phyloP scores from a whole-genome alignment of 129 eudicot genomes.

The Ambrosia trifida region DNA sequence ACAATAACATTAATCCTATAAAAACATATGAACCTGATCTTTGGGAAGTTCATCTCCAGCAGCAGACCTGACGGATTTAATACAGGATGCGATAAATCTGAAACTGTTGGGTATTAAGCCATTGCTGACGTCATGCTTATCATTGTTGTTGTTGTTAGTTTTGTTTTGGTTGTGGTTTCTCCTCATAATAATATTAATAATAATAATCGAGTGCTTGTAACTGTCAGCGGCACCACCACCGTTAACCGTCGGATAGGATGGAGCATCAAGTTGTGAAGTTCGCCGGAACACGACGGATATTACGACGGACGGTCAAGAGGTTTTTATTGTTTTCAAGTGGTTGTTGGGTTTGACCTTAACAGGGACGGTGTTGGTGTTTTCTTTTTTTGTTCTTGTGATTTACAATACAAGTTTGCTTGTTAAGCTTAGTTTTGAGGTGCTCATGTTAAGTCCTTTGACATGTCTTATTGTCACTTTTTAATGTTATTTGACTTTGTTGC shows the following conservation, averaged over 20 bases:
- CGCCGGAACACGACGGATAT: conserved; percentile 31
- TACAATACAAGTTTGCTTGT: conserved; percentile 26
- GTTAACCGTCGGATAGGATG: conserved; percentile 38
- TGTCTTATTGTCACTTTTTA: background rate
- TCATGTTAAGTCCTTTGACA: conserved; percentile 15
- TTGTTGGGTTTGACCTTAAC: conserved; percentile 55
- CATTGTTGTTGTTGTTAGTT: conserved; percentile 15
- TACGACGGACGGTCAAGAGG: conserved; percentile 27
- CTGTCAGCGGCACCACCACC: conserved; percentile 33
- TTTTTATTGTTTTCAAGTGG: conserved; percentile 19
- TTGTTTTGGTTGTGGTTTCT: conserved; percentile 37
- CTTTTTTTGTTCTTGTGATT: conserved; percentile 30
- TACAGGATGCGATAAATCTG: conserved; percentile 62
- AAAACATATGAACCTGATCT: conserved; percentile 56
- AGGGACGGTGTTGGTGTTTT: conserved; percentile 31
- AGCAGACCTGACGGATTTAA: conserved; percentile 66
- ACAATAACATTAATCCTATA: background rate
- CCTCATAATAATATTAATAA: conserved; percentile 47
- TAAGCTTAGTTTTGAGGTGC: conserved; percentile 22
- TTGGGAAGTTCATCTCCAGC: conserved; percentile 49
- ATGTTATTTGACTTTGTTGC: too few relatives aligned
- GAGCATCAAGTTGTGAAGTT: conserved; percentile 34
- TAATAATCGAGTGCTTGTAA: conserved; percentile 1
- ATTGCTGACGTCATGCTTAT: conserved; percentile 37
- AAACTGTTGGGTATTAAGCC: conserved; percentile 57